Base-by-base conservation (phyloP, 331 rosid species). In the Quercus lobata region DNA sequence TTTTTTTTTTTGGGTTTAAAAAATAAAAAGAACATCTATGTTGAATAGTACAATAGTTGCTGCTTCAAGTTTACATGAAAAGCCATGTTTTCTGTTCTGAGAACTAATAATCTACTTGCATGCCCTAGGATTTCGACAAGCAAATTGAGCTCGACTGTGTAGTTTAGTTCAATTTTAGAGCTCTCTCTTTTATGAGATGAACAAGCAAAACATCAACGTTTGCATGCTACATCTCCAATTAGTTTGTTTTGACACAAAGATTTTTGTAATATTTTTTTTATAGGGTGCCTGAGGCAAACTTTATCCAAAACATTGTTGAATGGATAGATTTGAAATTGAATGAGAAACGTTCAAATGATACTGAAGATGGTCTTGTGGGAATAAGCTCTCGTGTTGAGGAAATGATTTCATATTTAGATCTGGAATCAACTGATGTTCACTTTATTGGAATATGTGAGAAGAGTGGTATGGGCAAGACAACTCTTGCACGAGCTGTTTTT, bases 361-460 rank as follows among this genome's bases (percentile, higher is more conserved):
- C 2, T n/a, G 63, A n/a, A 7, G 27, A 57, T 3, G 4, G 7
- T 5, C 21, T 17, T 6, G 62, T 57, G 21, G 63, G 63, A 8
- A 7, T 57, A n/a, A 8, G 11, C 0, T 21, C 63, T 57, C 6
- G 15, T n/a, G 25, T 57, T n/a, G 15, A 57, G 63, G 0, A 57
- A 1, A 21, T 57, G 27, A 21, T 7, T 7, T 3, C 0, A 10
- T 1, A 21, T 21, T 1, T 57, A 2, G 63, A 57, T 21, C 0
- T n/a, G 16, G 29, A 7, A 0, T 7, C 29, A 0, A 1, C 3
- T n/a, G 29, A 21, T 57, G 63, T 57, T 57, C 29, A 0, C 3
- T n/a, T 57, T 7, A 57, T 57, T 7, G 62, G 62, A 3, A n/a
- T 57, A n/a, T 57, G 11, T 0, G 62, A 1, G 62, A 57, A 0